These are phyloP conservation scores for Tolypocladium tropicale DNA, from an alignment of 2,329 filamentous ascomycete species.

Conservation along the genomic window DNA sequence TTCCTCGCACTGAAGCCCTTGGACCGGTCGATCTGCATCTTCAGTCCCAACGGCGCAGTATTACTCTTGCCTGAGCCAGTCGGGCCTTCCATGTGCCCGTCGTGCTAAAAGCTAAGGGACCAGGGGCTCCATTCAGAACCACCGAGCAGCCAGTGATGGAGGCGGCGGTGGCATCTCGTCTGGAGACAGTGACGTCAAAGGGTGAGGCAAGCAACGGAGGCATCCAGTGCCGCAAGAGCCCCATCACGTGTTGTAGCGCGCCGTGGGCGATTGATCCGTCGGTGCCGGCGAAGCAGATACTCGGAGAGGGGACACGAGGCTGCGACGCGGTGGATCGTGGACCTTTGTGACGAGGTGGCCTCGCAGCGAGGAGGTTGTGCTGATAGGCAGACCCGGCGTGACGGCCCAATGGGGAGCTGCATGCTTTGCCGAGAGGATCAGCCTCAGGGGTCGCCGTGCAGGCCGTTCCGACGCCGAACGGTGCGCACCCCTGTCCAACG, in stretches of 20 bases:
- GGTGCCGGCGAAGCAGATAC: neutral
- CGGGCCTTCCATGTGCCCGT: neutral
- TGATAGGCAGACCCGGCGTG: neutral
- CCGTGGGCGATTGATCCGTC: neutral
- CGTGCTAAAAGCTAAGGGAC: neutral
- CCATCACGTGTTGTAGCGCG: conserved; percentile 2
- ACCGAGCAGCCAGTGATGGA: neutral
- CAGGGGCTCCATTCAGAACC: neutral
- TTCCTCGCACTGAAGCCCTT: neutral
- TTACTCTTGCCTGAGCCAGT: neutral
- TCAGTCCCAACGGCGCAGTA: neutral
- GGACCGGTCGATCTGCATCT: neutral
- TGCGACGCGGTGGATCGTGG: conserved; percentile 1
- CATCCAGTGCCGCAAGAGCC: neutral
- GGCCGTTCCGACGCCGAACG: neutral
- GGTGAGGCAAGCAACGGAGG: neutral
- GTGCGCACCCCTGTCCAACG: neutral
- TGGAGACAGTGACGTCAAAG: neutral
- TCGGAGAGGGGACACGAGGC: conserved; percentile 1
- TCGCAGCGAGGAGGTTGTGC: neutral
- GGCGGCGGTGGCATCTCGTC: neutral
- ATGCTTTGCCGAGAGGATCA: neutral
- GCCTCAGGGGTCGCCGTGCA: neutral
- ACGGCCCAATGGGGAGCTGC: neutral
- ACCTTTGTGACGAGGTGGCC: conserved; percentile 1